Conservation (phyloP, 768 basidiomycete species). For the Pluteus cervinus region DNA sequence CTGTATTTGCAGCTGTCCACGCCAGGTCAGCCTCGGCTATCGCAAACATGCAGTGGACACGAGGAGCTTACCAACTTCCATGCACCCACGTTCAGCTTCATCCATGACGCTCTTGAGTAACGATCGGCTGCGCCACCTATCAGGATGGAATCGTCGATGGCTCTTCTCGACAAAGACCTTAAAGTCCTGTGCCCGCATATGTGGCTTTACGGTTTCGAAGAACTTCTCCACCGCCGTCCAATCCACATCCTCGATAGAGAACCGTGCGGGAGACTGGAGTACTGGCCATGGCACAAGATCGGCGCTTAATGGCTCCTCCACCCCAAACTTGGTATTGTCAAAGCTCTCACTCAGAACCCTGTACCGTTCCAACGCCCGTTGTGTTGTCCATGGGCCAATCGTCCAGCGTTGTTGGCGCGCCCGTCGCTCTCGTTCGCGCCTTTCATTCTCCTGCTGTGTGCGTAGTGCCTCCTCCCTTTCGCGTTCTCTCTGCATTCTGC, state of each 20-base stretch:
- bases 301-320: constrained; percentile 47
- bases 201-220: constrained; percentile 45
- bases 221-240: constrained; percentile 70
- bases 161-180: constrained; percentile 62
- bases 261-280: constrained; percentile 42
- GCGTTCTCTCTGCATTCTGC: constrained; percentile 17
- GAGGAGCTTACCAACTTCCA: constrained; percentile 55
- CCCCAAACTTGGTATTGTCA: constrained; percentile 52
- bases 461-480: constrained; percentile 23
- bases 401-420: constrained; percentile 51
- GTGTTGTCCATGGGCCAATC: constrained; percentile 54
- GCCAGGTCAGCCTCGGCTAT: not conserved
- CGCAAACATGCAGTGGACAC: not conserved
- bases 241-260: constrained; percentile 60
- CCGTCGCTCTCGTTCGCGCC: constrained; percentile 33
- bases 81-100: constrained; percentile 47
- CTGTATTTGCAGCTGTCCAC: constrained; percentile 46
- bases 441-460: constrained; percentile 26
- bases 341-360: constrained; percentile 54
- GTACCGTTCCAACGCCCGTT: constrained; percentile 69
- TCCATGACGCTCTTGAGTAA: constrained; percentile 54
- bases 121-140: constrained; percentile 68
- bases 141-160: constrained; percentile 73
- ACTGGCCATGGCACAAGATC: constrained; percentile 76
- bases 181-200: constrained; percentile 58